Base-by-base conservation (phyloP, 2,329 filamentous ascomycete species). In the Pseudogymnoascus sp. region DNA sequence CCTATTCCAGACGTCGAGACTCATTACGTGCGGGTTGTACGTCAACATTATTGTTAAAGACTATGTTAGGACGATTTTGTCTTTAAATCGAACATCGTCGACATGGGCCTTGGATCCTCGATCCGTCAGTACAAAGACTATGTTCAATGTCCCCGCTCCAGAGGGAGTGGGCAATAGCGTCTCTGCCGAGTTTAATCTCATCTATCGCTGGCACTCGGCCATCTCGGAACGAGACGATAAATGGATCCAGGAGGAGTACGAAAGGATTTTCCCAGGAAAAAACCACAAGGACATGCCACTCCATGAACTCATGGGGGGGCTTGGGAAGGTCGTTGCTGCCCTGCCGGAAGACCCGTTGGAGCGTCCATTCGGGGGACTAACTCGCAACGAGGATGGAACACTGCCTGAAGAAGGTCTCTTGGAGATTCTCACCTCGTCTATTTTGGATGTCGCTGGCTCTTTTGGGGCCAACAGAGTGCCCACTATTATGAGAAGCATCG, bases 151-250 rank as follows among this genome's bases (percentile, higher is more conserved):
- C 1, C 82, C 84, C 0, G 83, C 88, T 0, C 85, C 89, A 50
- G 81, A 86, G 23, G 91, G 90, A 44, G 84, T 89, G 0, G 91
- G 91, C 60, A 96, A 95, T 70, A 86, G 89, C 67, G 90, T 93
- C 4, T 93, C 90, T 0, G 90, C 89, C 3, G 91, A 96, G 77
- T 96, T 96, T 80, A 96, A 95, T 72, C 80, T 96, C 9, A 88
- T 89, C 68, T 96, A 96, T 74, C 83, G 91, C 67, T 96, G 91
- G 90, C 91, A 96, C 77, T 91, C 90, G 2, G 87, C 88, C 68
- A 89, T 95, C 68, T 83, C 82, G 38, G 83, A 85, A 64, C 86
- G 84, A 66, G 91, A 96, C 70, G 91, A 95, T 71, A 81, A 86
- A 67, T 96, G 91, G 90, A 88, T 91, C 21, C 82, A 91, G 68